phyloP scores from a whole-genome alignment of 257 asterid species.

The Asclepias syriaca region DNA sequence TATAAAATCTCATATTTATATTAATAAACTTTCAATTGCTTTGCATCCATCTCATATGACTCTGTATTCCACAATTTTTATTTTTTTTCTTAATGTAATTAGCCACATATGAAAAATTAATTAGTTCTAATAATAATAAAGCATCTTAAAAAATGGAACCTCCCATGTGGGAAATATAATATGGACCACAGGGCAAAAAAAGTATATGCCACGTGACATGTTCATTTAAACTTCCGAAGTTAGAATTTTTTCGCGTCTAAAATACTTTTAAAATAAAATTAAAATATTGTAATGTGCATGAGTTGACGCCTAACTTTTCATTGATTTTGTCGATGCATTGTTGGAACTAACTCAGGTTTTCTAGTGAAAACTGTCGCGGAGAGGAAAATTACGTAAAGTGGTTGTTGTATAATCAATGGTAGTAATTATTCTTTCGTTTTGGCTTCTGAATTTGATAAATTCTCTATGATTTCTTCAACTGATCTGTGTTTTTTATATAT shows the following conservation, averaged over 20 bases:
- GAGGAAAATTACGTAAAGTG: too few relatives aligned
- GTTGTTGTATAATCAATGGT: not conserved
- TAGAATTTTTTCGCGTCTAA: too few relatives aligned
- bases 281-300: too few relatives aligned
- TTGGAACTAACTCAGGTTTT: not conserved
- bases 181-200: not conserved
- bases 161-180: slow-evolving; percentile 5
- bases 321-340: not conserved
- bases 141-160: not conserved
- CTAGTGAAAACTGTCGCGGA: not conserved
- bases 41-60: not conserved
- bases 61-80: too few relatives aligned
- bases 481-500: too few relatives aligned
- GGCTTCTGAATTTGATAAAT: not conserved
- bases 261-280: too few relatives aligned
- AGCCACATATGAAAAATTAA: too few relatives aligned
- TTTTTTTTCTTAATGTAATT: not conserved
- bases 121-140: not conserved
- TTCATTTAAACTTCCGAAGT: not conserved
- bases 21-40: not conserved
- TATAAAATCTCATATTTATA: too few relatives aligned
- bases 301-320: not conserved
- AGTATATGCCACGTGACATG: slow-evolving; percentile 5
- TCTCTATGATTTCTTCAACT: too few relatives aligned
- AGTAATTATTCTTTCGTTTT: not conserved